These are phyloP conservation scores for Cerioporus squamosus DNA, from an alignment of 1,284 basidiomycete species.

Conservation along the genomic window DNA sequence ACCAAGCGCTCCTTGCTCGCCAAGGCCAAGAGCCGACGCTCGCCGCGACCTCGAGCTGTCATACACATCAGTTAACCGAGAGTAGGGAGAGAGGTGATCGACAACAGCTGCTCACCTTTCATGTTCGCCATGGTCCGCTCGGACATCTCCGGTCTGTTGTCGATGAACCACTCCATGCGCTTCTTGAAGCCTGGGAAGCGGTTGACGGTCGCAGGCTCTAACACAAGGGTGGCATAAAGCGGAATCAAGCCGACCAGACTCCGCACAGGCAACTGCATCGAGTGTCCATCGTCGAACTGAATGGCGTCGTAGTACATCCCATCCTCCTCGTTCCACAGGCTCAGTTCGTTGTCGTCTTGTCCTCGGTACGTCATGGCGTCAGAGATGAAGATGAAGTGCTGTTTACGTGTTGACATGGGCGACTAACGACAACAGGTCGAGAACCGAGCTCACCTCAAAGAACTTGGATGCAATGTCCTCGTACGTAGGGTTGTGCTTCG, in stretches of 20 bases:
- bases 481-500: conserved; percentile 97
- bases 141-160: conserved; percentile 88
- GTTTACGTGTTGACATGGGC: background rate
- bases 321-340: conserved; percentile 95
- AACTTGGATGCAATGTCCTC: conserved; percentile 99
- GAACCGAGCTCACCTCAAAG: conserved; percentile 69
- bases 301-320: conserved; percentile 99
- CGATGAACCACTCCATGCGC: conserved; percentile 97
- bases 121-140: conserved; percentile 97
- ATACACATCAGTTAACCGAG: background rate
- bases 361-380: conserved; percentile 96
- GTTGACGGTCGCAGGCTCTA: conserved; percentile 89
- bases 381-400: conserved; percentile 96
- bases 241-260: conserved; percentile 96
- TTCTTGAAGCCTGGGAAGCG: conserved; percentile 98
- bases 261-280: conserved; percentile 90
- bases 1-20: conserved; percentile 91
- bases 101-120: conserved; percentile 57
- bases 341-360: conserved; percentile 71
- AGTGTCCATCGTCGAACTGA: conserved; percentile 83
- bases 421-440: background rate
- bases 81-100: background rate
- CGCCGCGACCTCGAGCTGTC: conserved; percentile 77
- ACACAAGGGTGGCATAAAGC: conserved; percentile 91
- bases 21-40: conserved; percentile 88